Base-by-base conservation (phyloP, 352 stramenopile species). In the Phytophthora citricola region DNA sequence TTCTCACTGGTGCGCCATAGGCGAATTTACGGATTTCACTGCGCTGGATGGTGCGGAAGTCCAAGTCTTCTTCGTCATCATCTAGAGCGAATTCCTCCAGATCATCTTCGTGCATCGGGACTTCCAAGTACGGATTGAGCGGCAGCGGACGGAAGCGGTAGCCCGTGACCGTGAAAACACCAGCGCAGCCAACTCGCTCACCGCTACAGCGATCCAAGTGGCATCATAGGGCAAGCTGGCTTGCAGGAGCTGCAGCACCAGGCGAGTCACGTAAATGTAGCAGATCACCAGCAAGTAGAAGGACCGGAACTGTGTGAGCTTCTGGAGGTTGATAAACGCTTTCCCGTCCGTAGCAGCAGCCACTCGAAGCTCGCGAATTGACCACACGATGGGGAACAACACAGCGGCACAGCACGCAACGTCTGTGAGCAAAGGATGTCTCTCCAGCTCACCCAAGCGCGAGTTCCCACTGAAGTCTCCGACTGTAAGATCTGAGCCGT, bases 221-320 rank as follows among this genome's bases (percentile, higher is more conserved):
- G 93, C 78, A 32, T 95, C 79, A 74, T 98, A 99, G 27, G 89
- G 90, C 43, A 99, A 73, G 26, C 84, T 91, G 24, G 94, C 92
- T 1, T 88, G 75, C 51, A 99, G 84, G 0, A 99, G 67, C 52
- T 97, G 98, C 4, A 99, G 82, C 47, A 96, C 87, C 66, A 99
- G 97, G n/a, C 97, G 86, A 46, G 97, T 99, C 57, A 98, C 92
- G 78, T 99, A 99, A 45, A 99, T 94, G 66, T 99, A 99, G n/a
- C 81, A 85, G 20, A 99, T 90, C 11, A 99, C 96, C 17, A 98
- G 74, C 10, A 99, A 59, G 75, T 99, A 99, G 75, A 99, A 99
- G 10, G 88, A 88, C 38, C 96, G 92, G 77, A 99, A 99, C 49
- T 98, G 89, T 58, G 90, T 95, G 22, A 99, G 86, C 63, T 99